Percentiles rank a stretch among this genome's conserved stretches.
These are phyloP conservation scores for Aspergillus neotritici DNA, from an alignment of 2,329 filamentous ascomycete species.

Conservation along the genomic window DNA sequence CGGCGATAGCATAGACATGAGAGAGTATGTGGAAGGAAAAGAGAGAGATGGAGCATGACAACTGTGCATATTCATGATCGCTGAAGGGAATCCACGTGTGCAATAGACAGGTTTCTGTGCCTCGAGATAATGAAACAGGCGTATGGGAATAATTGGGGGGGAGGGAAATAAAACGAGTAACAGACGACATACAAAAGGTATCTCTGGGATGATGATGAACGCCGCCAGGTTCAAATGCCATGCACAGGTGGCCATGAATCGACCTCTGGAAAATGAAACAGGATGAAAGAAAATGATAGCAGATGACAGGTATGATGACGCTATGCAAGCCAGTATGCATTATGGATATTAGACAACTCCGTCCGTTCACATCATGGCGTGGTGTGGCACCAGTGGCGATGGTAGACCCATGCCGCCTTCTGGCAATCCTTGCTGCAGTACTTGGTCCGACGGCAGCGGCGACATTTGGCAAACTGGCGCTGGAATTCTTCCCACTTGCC, in stretches of 20 bases:
- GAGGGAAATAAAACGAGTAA: constrained; percentile 9
- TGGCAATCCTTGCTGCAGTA: constrained; percentile 99
- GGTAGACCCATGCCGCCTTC: constrained; percentile 97
- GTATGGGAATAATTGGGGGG: constrained; percentile 7
- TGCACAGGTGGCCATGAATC: constrained; percentile 26
- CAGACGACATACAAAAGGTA: constrained; percentile 33
- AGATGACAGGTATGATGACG: constrained; percentile 27
- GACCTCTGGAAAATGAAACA: constrained; percentile 22
- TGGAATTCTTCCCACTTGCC: constrained; percentile 98
- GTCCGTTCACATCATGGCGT: constrained; percentile 30
- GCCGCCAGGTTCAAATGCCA: constrained; percentile 35
- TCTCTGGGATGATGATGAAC: constrained; percentile 33
- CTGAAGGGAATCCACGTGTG: constrained; percentile 16
- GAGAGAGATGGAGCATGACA: not conserved
- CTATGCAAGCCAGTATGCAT: constrained; percentile 35
- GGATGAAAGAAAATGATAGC: constrained; percentile 13
- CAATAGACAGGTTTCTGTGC: constrained; percentile 10
- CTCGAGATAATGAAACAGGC: constrained; percentile 16
- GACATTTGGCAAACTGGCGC: constrained; percentile 95
- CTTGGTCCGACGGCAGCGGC: constrained; percentile 90
- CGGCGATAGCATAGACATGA: not conserved
- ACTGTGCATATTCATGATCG: constrained; percentile 19
- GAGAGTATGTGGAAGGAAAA: constrained; percentile 4
- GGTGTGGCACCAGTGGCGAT: constrained; percentile 85
- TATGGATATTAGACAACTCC: constrained; percentile 27